A percentile compares a stretch with the other conserved stretches of the same genome.
Conservation (phyloP, 192 early-diverging fungal species). For the Gonapodya prolifera region DNA sequence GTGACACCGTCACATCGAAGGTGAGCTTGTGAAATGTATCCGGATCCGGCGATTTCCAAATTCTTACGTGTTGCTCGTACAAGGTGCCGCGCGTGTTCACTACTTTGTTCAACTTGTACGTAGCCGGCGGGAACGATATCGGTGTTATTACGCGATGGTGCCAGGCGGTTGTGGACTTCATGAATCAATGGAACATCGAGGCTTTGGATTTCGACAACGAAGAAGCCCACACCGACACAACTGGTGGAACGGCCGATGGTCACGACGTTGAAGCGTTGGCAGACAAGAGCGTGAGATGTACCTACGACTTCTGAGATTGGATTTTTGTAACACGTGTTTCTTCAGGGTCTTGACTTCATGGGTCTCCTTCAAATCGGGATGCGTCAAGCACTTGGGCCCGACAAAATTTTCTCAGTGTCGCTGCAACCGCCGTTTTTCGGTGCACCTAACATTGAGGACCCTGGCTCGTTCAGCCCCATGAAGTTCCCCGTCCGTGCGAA, state of each 20-base stretch:
- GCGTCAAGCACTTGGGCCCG: background rate
- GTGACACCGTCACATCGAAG: background rate
- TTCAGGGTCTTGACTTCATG: constrained; percentile 8
- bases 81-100: constrained; percentile 5
- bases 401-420: background rate
- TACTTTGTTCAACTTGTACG: background rate
- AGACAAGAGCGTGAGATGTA: background rate
- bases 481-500: background rate
- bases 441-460: background rate
- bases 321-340: too few relatives aligned
- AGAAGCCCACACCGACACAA: background rate
- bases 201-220: constrained; percentile 4
- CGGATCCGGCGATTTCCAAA: too few relatives aligned
- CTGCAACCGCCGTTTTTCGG: constrained; percentile 2
- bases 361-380: background rate
- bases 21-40: background rate
- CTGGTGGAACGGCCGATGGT: background rate
- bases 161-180: background rate
- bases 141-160: background rate
- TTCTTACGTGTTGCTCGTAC: too few relatives aligned
- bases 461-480: background rate
- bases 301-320: too few relatives aligned
- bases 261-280: background rate
- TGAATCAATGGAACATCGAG: background rate
- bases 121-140: background rate